A percentile compares a stretch with the other conserved stretches of the same genome.
These are phyloP conservation scores for Pythium coloratum DNA, from an alignment of 352 stramenopile species.

Conservation along the genomic window DNA sequence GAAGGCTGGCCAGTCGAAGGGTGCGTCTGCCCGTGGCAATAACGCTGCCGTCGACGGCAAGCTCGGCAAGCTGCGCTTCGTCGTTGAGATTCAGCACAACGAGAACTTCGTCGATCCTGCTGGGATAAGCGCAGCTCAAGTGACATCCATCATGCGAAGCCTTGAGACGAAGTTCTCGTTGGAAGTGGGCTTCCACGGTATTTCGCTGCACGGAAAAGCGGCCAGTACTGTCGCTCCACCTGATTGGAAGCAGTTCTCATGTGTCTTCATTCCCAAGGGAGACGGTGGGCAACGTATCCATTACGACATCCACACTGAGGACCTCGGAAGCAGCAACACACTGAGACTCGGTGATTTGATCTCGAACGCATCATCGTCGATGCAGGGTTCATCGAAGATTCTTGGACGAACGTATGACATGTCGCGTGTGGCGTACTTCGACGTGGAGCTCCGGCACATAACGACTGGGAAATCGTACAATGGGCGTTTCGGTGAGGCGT, in stretches of 20 bases:
- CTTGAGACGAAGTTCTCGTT: slow-evolving; percentile 51
- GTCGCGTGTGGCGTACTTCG: slow-evolving; percentile 53
- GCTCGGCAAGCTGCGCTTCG: slow-evolving; percentile 55
- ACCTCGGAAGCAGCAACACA: slow-evolving; percentile 37
- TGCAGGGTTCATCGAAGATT: slow-evolving; percentile 23
- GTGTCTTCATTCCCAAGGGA: slow-evolving; percentile 49
- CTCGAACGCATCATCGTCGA: background rate
- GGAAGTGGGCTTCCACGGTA: slow-evolving; percentile 42
- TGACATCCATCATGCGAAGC: slow-evolving; percentile 18
- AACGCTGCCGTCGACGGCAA: slow-evolving; percentile 43
- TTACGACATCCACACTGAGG: slow-evolving; percentile 48
- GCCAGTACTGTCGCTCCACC: background rate
- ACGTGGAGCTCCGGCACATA: slow-evolving; percentile 44
- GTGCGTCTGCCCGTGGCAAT: slow-evolving; percentile 35
- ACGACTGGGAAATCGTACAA: slow-evolving; percentile 35
- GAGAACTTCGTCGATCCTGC: slow-evolving; percentile 53
- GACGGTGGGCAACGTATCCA: slow-evolving; percentile 45
- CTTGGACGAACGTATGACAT: slow-evolving; percentile 62
- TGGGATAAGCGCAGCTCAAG: slow-evolving; percentile 24
- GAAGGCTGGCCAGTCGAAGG: slow-evolving; percentile 35
- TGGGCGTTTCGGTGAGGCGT: slow-evolving; percentile 39
- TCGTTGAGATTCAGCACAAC: slow-evolving; percentile 54
- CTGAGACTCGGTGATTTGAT: slow-evolving; percentile 44
- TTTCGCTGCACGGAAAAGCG: slow-evolving; percentile 4
- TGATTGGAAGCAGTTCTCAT: slow-evolving; percentile 46